A percentile compares a stretch with the other conserved stretches of the same genome.
Evolutionary conservation across 176 grass and related monocot genomes (phyloP).

Genomic region (Aegilops longissima): DNA sequence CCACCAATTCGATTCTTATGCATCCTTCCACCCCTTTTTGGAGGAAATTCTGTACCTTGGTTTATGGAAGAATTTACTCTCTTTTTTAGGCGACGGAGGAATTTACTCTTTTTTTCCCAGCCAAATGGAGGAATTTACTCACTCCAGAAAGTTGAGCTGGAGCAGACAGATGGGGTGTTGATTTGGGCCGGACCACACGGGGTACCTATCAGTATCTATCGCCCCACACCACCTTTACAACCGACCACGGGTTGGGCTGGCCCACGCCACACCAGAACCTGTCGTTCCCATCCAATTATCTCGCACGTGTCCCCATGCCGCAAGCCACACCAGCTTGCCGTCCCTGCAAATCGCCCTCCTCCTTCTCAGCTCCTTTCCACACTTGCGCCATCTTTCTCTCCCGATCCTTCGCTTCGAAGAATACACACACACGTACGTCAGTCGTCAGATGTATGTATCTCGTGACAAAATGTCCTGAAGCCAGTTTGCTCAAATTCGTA

Average conservation of each 20-base stretch:
- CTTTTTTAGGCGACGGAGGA: not conserved
- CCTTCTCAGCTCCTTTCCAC: no score
- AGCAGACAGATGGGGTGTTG: not conserved
- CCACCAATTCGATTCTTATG: not conserved
- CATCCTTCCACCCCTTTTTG: not conserved
- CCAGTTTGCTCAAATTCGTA: not conserved
- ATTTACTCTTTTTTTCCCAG: not conserved
- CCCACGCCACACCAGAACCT: no score
- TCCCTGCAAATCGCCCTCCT: not conserved
- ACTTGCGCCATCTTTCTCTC: no score
- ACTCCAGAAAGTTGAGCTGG: not conserved
- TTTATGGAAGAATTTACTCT: not conserved
- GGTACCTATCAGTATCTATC: not conserved
- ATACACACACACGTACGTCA: not conserved
- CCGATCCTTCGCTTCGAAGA: not conserved
- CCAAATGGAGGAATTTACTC: no score
- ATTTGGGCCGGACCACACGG: slow-evolving; percentile 28
- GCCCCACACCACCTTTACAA: no score
- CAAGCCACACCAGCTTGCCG: not conserved
- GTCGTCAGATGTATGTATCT: not conserved
- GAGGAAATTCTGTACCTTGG: not conserved
- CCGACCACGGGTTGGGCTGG: no score
- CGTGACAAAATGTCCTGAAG: not conserved
- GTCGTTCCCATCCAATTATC: not conserved
- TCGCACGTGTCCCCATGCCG: not conserved